These are phyloP conservation scores for Eucalyptus pauciflora DNA, from an alignment of 345 rosid species.

Conservation along the genomic window DNA sequence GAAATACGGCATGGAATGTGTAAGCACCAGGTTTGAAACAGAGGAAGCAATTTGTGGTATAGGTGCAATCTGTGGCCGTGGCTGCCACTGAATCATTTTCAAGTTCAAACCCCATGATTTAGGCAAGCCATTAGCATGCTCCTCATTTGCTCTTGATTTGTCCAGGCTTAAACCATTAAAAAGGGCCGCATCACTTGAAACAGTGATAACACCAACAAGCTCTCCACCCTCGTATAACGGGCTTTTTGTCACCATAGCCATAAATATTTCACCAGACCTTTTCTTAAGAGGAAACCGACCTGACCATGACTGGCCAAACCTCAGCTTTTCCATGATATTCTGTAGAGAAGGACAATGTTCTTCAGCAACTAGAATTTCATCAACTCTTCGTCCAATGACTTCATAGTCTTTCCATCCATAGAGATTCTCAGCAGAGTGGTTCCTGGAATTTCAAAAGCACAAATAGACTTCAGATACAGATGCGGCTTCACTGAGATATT, in stretches of 20 bases:
- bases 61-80: slow-evolving; percentile 32
- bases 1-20: slow-evolving; percentile 2
- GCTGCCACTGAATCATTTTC: slow-evolving; percentile 51
- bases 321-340: slow-evolving; percentile 29
- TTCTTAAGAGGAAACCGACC: slow-evolving; percentile 81
- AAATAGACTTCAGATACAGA: neutral
- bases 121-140: slow-evolving; percentile 1
- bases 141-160: slow-evolving; percentile 11
- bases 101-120: slow-evolving; percentile 20
- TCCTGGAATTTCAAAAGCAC: slow-evolving; percentile 31
- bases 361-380: slow-evolving; percentile 47
- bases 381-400: slow-evolving; percentile 39
- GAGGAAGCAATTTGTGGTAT: slow-evolving; percentile 53
- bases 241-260: slow-evolving; percentile 62
- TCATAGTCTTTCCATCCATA: slow-evolving; percentile 76
- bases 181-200: slow-evolving; percentile 62
- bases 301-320: slow-evolving; percentile 59
- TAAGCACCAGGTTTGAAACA: slow-evolving; percentile 73
- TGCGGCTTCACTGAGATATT: neutral
- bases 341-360: slow-evolving; percentile 26
- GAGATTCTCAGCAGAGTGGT: slow-evolving; percentile 64
- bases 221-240: slow-evolving; percentile 53
- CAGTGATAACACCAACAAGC: slow-evolving; percentile 59
- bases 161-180: slow-evolving; percentile 25
- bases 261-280: slow-evolving; percentile 55